Conservation (phyloP, 208 protist genomes). For the Leishmania braziliensis region DNA sequence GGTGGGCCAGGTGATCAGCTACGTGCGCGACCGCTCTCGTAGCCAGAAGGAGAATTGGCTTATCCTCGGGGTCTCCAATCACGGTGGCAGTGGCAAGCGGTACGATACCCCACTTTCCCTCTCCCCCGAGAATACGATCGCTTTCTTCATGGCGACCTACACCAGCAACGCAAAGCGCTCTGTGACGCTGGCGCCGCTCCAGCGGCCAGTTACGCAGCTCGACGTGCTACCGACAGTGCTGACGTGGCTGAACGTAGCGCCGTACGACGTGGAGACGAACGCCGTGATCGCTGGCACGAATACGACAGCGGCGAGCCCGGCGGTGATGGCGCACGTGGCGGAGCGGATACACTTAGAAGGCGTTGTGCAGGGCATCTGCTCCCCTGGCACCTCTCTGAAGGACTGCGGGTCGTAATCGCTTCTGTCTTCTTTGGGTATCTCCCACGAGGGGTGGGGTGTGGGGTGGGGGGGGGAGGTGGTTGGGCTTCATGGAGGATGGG, state of each 20-base stretch:
- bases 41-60: slow-evolving; percentile 83
- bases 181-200: slow-evolving; percentile 40
- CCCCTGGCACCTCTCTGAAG: slow-evolving; percentile 39
- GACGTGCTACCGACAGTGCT: slow-evolving; percentile 78
- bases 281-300: slow-evolving; percentile 35
- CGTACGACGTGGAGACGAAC: slow-evolving; percentile 58
- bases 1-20: slow-evolving; percentile 68
- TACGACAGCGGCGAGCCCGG: slow-evolving; percentile 28
- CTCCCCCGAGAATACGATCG: slow-evolving; percentile 45
- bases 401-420: slow-evolving; percentile 35
- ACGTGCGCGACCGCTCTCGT: slow-evolving; percentile 51
- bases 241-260: slow-evolving; percentile 68
- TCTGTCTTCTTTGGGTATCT: background rate
- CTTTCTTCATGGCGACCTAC: slow-evolving; percentile 71
- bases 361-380: slow-evolving; percentile 66
- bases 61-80: slow-evolving; percentile 60
- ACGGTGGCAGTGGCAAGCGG: slow-evolving; percentile 63
- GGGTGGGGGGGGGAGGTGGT: too few relatives aligned
- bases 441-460: too few relatives aligned
- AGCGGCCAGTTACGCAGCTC: slow-evolving; percentile 54
- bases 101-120: slow-evolving; percentile 42
- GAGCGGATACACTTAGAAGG: slow-evolving; percentile 48
- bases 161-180: slow-evolving; percentile 48
- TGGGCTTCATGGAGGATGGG: background rate
- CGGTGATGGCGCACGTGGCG: slow-evolving; percentile 28